phyloP scores from a whole-genome alignment of 2,329 filamentous ascomycete genomes.

The Penicillium sp. region DNA sequence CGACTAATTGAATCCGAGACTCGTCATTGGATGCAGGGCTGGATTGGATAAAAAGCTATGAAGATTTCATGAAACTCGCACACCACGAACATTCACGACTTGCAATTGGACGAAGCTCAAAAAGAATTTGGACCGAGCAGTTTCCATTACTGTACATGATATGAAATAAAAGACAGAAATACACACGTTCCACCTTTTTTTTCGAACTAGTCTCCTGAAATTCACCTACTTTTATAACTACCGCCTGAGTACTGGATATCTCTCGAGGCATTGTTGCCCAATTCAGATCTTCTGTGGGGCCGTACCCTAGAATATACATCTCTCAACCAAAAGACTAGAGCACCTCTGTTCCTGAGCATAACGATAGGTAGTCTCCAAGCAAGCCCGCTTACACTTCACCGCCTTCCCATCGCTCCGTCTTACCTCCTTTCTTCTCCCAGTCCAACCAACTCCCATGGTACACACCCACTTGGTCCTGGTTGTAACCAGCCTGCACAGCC shows the following conservation, averaged over 20 bases:
- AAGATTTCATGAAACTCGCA: conserved; percentile 16
- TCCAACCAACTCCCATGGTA: conserved; percentile 58
- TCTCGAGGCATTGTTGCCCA: too few species aligned
- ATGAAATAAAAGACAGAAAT: conserved; percentile 13
- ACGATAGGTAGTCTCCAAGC: not conserved
- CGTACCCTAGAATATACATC: too few species aligned
- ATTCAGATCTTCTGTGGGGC: too few species aligned
- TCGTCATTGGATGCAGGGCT: too few species aligned
- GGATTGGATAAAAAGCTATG: conserved; percentile 1
- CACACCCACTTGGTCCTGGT: conserved; percentile 52
- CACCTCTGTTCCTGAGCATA: too few species aligned
- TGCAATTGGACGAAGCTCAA: conserved; percentile 17
- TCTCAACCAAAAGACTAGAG: too few species aligned
- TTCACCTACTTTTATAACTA: too few species aligned
- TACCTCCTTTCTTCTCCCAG: conserved; percentile 69
- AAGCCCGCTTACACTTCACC: conserved; percentile 16
- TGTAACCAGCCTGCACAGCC: conserved; percentile 71
- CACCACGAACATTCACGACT: conserved; percentile 23
- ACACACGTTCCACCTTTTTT: not conserved
- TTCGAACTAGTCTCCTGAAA: too few species aligned
- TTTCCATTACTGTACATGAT: conserved; percentile 25
- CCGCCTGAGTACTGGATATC: too few species aligned
- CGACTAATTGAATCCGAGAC: too few species aligned
- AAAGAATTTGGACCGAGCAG: conserved; percentile 6
- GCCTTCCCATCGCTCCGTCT: conserved; percentile 46